A percentile compares a stretch with the other conserved stretches of the same genome.
phyloP scores from a whole-genome alignment of 2,329 filamentous ascomycete genomes.

The Curvularia lunata region DNA sequence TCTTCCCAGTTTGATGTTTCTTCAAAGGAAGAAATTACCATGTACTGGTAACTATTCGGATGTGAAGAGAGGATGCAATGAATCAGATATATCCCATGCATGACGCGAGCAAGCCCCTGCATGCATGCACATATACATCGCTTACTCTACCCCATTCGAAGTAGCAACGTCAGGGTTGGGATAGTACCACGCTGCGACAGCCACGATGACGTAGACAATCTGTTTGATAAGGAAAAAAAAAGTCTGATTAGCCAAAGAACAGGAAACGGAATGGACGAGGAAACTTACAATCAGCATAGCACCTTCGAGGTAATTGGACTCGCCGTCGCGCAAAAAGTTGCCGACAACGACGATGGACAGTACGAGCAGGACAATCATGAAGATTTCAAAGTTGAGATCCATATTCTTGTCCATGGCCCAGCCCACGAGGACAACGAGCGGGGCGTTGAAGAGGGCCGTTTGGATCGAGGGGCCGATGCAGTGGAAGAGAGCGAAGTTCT shows the following conservation, averaged over 20 bases:
- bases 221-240: not conserved
- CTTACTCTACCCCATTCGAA: constrained; percentile 25
- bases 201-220: constrained; percentile 69
- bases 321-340: constrained; percentile 84
- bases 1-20: not conserved
- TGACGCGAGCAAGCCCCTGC: not conserved
- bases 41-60: not conserved
- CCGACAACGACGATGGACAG: constrained; percentile 86
- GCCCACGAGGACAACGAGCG: constrained; percentile 80
- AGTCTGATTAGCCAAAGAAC: not conserved
- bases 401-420: constrained; percentile 76
- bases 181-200: constrained; percentile 67
- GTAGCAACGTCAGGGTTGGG: constrained; percentile 56
- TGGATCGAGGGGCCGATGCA: constrained; percentile 87
- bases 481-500: constrained; percentile 82
- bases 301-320: constrained; percentile 90
- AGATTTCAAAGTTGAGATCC: constrained; percentile 85
- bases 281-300: constrained; percentile 68
- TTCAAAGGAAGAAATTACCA: not conserved
- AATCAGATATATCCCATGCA: not conserved
- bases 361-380: constrained; percentile 82
- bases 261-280: not conserved
- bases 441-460: constrained; percentile 86
- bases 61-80: not conserved
- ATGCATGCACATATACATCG: not conserved